These are phyloP conservation scores for Magnaporthiopsis incrustans DNA, from an alignment of 2,329 filamentous ascomycete genomes.

Conservation along the genomic window DNA sequence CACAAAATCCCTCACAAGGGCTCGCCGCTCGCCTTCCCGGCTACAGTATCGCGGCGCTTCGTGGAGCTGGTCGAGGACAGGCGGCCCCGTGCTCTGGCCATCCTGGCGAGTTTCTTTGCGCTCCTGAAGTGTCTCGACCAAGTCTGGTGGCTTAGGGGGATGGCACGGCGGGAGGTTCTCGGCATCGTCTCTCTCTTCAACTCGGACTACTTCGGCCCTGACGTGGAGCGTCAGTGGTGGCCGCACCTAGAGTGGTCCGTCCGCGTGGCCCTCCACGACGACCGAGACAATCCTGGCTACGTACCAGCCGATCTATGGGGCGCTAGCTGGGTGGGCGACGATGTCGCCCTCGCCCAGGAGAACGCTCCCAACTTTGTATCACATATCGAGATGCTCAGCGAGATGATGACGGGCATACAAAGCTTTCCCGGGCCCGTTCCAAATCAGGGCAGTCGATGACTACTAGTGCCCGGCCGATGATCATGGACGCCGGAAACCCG, in stretches of 20 bases:
- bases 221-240: conserved; percentile 44
- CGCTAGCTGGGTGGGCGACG: conserved; percentile 37
- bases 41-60: conserved; percentile 53
- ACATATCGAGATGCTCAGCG: conserved; percentile 38
- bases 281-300: conserved; percentile 34
- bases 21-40: conserved; percentile 54
- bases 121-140: conserved; percentile 53
- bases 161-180: conserved; percentile 56
- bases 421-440: conserved; percentile 8
- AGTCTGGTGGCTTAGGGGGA: conserved; percentile 64
- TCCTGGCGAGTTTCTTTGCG: conserved; percentile 60
- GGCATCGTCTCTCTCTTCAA: conserved; percentile 54
- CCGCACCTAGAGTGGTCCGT: conserved; percentile 53
- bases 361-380: conserved; percentile 26
- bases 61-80: conserved; percentile 51
- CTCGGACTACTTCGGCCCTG: conserved; percentile 36
- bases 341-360: conserved; percentile 24
- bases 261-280: conserved; percentile 50
- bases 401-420: conserved; percentile 22
- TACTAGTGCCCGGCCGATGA: no score
- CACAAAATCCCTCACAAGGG: conserved; percentile 52
- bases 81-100: conserved; percentile 52
- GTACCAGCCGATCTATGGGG: conserved; percentile 53
- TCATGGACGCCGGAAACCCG: no score
- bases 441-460: conserved; percentile 3